These are phyloP conservation scores for Colletotrichum noveboracense DNA, from an alignment of 2,329 filamentous ascomycete genomes.

Conservation along the genomic window DNA sequence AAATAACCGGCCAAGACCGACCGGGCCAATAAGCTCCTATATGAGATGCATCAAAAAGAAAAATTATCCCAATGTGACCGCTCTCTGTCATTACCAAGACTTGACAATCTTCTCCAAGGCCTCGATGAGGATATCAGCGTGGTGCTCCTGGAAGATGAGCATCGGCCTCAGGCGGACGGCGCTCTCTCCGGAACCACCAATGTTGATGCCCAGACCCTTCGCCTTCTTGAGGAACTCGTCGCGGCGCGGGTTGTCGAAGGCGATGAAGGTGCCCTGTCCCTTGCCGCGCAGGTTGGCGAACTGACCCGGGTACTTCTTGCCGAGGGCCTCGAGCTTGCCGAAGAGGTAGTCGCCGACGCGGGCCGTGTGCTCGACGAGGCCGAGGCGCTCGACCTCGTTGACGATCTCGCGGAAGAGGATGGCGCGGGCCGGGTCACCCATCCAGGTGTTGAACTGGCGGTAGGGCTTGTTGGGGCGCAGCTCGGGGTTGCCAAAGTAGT, in stretches of 20 bases:
- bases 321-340: slow-evolving; percentile 69
- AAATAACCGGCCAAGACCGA: neutral
- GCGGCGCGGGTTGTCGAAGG: slow-evolving; percentile 82
- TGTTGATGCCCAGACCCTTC: slow-evolving; percentile 83
- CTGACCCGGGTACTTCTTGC: slow-evolving; percentile 74
- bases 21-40: neutral
- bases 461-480: slow-evolving; percentile 91
- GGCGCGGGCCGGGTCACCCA: slow-evolving; percentile 87
- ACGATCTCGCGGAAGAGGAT: slow-evolving; percentile 88
- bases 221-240: slow-evolving; percentile 81
- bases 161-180: slow-evolving; percentile 87
- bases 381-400: slow-evolving; percentile 76
- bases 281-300: slow-evolving; percentile 87
- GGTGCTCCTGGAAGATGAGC: slow-evolving; percentile 90
- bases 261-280: slow-evolving; percentile 89
- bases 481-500: slow-evolving; percentile 84
- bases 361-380: slow-evolving; percentile 82
- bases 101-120: slow-evolving; percentile 76
- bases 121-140: slow-evolving; percentile 85
- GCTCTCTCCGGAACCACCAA: slow-evolving; percentile 78
- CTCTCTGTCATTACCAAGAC: slow-evolving; percentile 28
- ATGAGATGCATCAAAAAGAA: neutral
- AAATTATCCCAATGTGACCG: neutral
- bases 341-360: slow-evolving; percentile 81
- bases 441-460: slow-evolving; percentile 97